Conservation (phyloP, 805 yeast genomes). For the Priceomyces melissophilus region DNA sequence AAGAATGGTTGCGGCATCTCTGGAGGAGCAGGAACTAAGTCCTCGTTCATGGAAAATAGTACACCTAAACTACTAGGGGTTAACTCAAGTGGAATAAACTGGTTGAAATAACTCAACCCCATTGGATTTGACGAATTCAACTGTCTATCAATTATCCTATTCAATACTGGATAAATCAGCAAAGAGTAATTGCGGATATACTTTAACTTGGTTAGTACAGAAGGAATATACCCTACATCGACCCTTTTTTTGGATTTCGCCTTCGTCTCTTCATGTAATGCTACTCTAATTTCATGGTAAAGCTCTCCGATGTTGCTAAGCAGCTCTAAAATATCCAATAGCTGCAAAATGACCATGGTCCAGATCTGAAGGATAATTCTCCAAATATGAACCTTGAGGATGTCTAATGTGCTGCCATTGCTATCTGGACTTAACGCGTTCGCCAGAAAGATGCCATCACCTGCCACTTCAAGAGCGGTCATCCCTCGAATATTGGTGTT, state of each 20-base stretch:
- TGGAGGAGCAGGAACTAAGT: slow-evolving; percentile 36
- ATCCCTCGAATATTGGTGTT: too few relatives aligned
- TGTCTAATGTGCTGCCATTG: slow-evolving; percentile 14
- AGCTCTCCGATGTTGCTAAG: slow-evolving; percentile 2
- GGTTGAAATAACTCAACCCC: slow-evolving; percentile 6
- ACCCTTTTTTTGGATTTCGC: slow-evolving; percentile 6
- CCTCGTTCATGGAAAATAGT: slow-evolving; percentile 26
- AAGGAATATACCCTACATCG: slow-evolving; percentile 4
- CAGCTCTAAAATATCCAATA: not conserved
- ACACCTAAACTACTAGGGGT: slow-evolving; percentile 30
- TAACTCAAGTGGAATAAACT: slow-evolving; percentile 8
- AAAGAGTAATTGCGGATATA: slow-evolving; percentile 8
- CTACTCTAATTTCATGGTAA: slow-evolving; percentile 4
- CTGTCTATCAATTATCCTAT: slow-evolving; percentile 9
- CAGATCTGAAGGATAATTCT: slow-evolving; percentile 11
- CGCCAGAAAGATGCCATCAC: slow-evolving; percentile 1
- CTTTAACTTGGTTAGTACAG: not conserved
- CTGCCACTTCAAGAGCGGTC: too few relatives aligned
- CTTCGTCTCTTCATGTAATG: slow-evolving; percentile 5
- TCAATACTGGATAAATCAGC: slow-evolving; percentile 5
- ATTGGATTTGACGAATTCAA: slow-evolving; percentile 7
- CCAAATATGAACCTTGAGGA: slow-evolving; percentile 16
- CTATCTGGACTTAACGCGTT: slow-evolving; percentile 12
- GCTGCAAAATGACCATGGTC: slow-evolving; percentile 5
- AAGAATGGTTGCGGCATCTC: slow-evolving; percentile 43